Conservation (phyloP, 129 eudicot species). For the Calendula officinalis region DNA sequence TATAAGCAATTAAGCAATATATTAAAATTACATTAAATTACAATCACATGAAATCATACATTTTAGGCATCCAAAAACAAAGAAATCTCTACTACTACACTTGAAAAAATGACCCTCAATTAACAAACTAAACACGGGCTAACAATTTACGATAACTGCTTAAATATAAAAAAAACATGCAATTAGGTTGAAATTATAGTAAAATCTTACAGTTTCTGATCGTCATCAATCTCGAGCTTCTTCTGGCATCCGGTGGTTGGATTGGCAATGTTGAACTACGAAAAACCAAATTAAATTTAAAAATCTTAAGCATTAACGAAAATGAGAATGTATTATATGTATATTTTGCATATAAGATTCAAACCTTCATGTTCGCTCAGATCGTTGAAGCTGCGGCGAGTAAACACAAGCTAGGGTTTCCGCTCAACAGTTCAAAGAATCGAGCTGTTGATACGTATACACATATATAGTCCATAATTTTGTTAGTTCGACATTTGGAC, state of each 20-base stretch:
- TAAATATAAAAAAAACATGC: too few species aligned
- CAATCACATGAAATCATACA: too few species aligned
- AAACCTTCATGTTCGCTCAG: constrained; percentile 26
- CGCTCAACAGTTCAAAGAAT: constrained; percentile 10
- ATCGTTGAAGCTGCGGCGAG: constrained; percentile 24
- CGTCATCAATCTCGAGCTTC: constrained; percentile 83
- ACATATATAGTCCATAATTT: not conserved
- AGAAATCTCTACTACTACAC: too few species aligned
- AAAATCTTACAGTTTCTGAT: constrained; percentile 63
- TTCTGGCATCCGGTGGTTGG: constrained; percentile 91
- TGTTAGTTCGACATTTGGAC: not conserved
- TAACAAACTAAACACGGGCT: not conserved
- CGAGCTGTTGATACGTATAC: not conserved
- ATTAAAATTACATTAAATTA: too few species aligned
- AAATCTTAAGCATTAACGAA: not conserved
- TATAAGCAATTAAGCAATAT: too few species aligned
- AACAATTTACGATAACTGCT: not conserved
- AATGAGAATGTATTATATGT: not conserved
- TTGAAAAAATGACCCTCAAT: too few species aligned
- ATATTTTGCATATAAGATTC: not conserved
- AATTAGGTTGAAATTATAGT: not conserved
- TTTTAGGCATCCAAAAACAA: too few species aligned
- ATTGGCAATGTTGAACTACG: constrained; percentile 67
- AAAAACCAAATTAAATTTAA: not conserved
- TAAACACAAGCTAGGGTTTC: constrained; percentile 24